A percentile compares a stretch with the other conserved stretches of the same genome.
Conservation (phyloP, 208 protist genomes). For the Leishmania lainsoni region DNA sequence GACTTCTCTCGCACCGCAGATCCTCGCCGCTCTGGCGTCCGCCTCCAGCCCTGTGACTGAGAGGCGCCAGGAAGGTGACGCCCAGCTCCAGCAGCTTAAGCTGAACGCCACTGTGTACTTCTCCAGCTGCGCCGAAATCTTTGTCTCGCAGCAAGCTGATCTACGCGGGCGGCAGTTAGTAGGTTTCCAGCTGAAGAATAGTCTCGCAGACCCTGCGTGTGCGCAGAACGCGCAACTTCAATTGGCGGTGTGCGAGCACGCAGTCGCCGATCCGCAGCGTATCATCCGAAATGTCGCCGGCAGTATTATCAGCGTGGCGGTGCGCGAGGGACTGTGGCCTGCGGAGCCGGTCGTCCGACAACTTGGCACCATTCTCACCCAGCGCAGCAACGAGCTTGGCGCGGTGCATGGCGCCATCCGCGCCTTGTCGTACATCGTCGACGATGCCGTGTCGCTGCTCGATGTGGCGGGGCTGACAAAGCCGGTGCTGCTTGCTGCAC, state of each 20-base stretch:
- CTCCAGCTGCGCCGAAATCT: conserved; percentile 60
- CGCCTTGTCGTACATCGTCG: conserved; percentile 76
- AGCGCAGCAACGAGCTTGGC: conserved; percentile 36
- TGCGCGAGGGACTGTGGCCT: conserved; percentile 74
- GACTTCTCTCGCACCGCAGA: conserved; percentile 46
- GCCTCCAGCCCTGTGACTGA: conserved; percentile 63
- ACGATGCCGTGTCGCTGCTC: conserved; percentile 63
- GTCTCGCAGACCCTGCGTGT: conserved; percentile 56
- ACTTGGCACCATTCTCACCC: conserved; percentile 43
- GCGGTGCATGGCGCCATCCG: conserved; percentile 76
- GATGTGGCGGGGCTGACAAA: conserved; percentile 61
- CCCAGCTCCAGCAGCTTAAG: conserved; percentile 63
- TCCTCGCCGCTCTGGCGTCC: conserved; percentile 63
- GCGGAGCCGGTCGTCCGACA: conserved; percentile 45
- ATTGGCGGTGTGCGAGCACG: conserved; percentile 53
- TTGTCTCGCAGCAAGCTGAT: conserved; percentile 44
- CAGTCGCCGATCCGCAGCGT: conserved; percentile 59
- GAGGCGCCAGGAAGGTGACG: conserved; percentile 57
- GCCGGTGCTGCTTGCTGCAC: conserved; percentile 43
- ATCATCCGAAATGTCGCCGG: conserved; percentile 75
- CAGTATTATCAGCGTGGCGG: conserved; percentile 76
- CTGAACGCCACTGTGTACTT: conserved; percentile 58
- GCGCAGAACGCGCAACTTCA: conserved; percentile 57
- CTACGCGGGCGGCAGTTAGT: conserved; percentile 58
- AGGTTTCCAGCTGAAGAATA: conserved; percentile 80